Base-by-base conservation (phyloP, 352 stramenopile genomes). In the Globisporangium cylindrosporum region DNA sequence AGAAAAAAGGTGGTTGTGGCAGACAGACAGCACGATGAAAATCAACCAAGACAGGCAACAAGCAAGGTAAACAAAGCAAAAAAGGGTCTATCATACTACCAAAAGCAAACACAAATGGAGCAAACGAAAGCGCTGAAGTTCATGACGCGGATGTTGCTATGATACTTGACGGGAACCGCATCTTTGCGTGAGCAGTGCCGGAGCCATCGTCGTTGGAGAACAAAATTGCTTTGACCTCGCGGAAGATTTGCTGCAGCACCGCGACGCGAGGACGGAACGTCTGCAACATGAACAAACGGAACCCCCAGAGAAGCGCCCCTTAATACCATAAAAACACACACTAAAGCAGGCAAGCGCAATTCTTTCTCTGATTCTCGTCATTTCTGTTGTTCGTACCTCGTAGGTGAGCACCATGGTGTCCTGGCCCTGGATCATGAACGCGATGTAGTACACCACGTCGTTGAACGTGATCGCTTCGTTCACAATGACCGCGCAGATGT, bases 391-490 rank as follows among this genome's bases (percentile, higher is more conserved):
- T 41, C 70, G 61, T 58, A 94, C 88, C 83, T 95, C 77, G 68
- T 92, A 96, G 3, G 85, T 77, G 22, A 94, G 68, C 61, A 92
- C 69, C 86, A 94, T 94, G 24, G 80, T 70, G 27, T 76, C 71
- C 51, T 90, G 73, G 22, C 77, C 78, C 22, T 91, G 62, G n/a
- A 92, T 73, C 80, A 93, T 84, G 48, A 96, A 83, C 15, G 88
- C 88, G 38, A 96, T 63, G 64, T 82, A 92, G 73, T 96, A 96
- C 20, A 93, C 82, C 0, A 94, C 88, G 55, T 86, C 81, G 24
- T 76, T 79, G 57, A 94, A 93, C 32, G 77, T 86, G 54, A 96
- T 94, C 4, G 79, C 85, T 67, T 96, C 88, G 67, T 93, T 94
- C 70, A 96, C 71, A 14, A 92, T 79, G 48, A 94, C 84, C 1